Evolutionary conservation across 2,329 filamentous ascomycete genomes (phyloP), one percentile per base, ranked within the genome.

Genomic region (Sodiomyces alkalinus): DNA sequence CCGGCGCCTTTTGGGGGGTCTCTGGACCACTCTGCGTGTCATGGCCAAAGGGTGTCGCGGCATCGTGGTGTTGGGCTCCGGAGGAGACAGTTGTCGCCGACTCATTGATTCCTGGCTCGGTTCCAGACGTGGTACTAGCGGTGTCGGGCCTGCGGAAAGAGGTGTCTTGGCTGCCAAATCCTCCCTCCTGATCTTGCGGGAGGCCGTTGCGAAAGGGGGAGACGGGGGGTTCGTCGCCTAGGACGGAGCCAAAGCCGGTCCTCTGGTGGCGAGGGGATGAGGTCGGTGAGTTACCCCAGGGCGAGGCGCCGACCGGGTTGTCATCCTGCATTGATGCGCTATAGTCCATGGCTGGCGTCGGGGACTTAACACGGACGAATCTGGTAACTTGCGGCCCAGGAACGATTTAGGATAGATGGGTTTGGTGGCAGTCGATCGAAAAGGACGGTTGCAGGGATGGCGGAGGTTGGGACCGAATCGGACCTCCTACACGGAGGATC

Each of bases 241-340:
- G 38, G 15, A 37, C 35, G 32, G 51, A 40, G 35, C 48, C 50
- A 40, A 67, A 67, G 35, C 44, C 48, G 15, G 56, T 46, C 23
- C 56, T 52, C 37, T 57, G 56, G 38, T 56, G 56, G 33, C 54
- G 52, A 17, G 67, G 64, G 13, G 66, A 66, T 11, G 59, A 53
- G 15, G 53, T 52, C 5, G 67, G 67, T 18, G 64, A 65, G 32
- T 56, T 60, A 10, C 63, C 66, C 67, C 68, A 72, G 3, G 68
- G 67, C 18, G 66, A 70, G 34, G 53, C 56, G 33, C 56, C 64
- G 25, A 51, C 54, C 12, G 62, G 55, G 38, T 70, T 58, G 25
- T 72, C 68, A 39, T 72, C 67, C 44, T 60, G 44, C 40, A 70
- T 64, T 10, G 65, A 60, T 36, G 64, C 49, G 47, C 60, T 64